These are phyloP conservation scores for Neonectria hederae DNA, from an alignment of 2,329 filamentous ascomycete species.

Conservation along the genomic window DNA sequence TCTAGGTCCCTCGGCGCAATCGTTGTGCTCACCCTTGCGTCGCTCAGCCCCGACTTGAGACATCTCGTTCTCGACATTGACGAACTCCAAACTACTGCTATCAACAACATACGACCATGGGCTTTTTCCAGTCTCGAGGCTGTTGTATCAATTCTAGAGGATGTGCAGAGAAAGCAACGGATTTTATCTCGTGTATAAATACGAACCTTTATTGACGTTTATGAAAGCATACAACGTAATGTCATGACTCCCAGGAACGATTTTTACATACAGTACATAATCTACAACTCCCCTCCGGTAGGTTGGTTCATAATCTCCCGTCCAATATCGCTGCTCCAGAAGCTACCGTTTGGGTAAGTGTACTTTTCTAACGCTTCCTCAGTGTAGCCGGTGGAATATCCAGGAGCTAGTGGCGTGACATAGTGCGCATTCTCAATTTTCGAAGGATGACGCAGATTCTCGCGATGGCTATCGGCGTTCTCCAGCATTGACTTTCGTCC, in stretches of 20 bases:
- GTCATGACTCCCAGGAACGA: neutral
- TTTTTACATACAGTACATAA: slow-evolving; percentile 1
- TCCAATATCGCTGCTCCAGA: slow-evolving; percentile 45
- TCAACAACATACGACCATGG: slow-evolving; percentile 42
- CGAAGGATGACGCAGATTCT: slow-evolving; percentile 87
- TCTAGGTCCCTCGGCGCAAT: slow-evolving; percentile 44
- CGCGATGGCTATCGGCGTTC: slow-evolving; percentile 92
- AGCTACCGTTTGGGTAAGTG: slow-evolving; percentile 66
- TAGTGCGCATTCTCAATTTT: slow-evolving; percentile 87
- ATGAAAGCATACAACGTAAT: neutral
- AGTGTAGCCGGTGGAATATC: slow-evolving; percentile 69
- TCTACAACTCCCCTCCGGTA: slow-evolving; percentile 43
- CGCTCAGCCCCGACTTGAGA: slow-evolving; percentile 37
- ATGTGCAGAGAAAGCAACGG: slow-evolving; percentile 42
- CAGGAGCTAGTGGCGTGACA: slow-evolving; percentile 82
- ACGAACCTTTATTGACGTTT: neutral
- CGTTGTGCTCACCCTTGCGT: slow-evolving; percentile 46
- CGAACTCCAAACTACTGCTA: slow-evolving; percentile 40
- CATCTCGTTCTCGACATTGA: slow-evolving; percentile 46
- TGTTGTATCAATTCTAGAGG: slow-evolving; percentile 43
- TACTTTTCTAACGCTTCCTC: slow-evolving; percentile 94
- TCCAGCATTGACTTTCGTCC: slow-evolving; percentile 85
- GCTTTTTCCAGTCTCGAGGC: slow-evolving; percentile 41
- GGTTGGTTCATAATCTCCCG: slow-evolving; percentile 43
- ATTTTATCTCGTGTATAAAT: slow-evolving; percentile 32